A percentile compares a stretch with the other conserved stretches of the same genome.
phyloP scores from a whole-genome alignment of 2,329 filamentous ascomycete genomes.

The Hymenoscyphus infarciens region DNA sequence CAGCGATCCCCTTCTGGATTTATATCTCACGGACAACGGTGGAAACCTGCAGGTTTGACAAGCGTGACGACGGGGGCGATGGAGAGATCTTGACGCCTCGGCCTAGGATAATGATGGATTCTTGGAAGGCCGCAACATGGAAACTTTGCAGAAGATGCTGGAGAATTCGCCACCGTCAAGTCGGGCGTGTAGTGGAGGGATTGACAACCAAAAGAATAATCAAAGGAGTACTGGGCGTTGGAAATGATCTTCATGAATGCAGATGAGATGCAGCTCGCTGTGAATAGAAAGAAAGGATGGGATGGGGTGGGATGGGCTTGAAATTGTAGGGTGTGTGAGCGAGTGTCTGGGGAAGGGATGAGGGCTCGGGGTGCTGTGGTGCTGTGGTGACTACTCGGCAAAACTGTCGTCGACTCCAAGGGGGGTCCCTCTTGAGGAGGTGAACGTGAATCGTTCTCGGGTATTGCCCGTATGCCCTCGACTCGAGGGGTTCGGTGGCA shows the following conservation, averaged over 20 bases:
- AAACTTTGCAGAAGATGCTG: conserved; percentile 6
- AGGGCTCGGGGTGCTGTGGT: background rate
- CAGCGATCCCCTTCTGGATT: conserved; percentile 16
- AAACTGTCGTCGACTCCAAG: background rate
- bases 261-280: background rate
- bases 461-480: conserved; percentile 3
- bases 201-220: conserved; percentile 2
- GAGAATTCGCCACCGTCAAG: conserved; percentile 18
- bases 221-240: background rate
- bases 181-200: conserved; percentile 8
- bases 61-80: conserved; percentile 14
- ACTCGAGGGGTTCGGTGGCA: too few relatives aligned
- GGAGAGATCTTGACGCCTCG: conserved; percentile 15
- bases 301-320: background rate
- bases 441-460: background rate
- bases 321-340: conserved; percentile 1
- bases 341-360: conserved; percentile 2
- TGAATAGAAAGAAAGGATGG: background rate
- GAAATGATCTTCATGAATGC: conserved; percentile 7
- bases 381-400: conserved; percentile 4
- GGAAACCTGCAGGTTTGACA: conserved; percentile 25
- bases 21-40: conserved; percentile 17
- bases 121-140: conserved; percentile 7
- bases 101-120: conserved; percentile 15
- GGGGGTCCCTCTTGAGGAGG: background rate